These are phyloP conservation scores for Starmerella stigmatis DNA, from an alignment of 805 yeast genomes.

Conservation along the genomic window DNA sequence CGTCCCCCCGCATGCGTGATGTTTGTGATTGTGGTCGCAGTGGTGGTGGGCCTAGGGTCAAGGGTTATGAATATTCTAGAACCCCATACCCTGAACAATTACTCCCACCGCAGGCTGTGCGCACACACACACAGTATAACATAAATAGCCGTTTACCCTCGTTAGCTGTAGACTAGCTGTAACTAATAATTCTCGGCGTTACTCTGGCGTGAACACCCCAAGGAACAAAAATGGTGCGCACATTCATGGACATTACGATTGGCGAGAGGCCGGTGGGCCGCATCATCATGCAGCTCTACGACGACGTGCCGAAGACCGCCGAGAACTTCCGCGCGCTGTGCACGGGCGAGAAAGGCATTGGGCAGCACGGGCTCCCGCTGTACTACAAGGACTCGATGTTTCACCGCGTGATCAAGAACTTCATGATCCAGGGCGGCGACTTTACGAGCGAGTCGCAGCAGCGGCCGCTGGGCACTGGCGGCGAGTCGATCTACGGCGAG, in stretches of 20 bases:
- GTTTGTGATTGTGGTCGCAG: background rate
- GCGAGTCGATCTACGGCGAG: conserved; percentile 73
- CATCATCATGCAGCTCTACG: conserved; percentile 59
- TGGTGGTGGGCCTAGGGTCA: conserved; percentile 1
- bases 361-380: conserved; percentile 52
- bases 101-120: no score
- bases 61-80: conserved; percentile 6
- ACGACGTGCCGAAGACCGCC: conserved; percentile 73
- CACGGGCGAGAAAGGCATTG: conserved; percentile 75
- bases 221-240: conserved; percentile 13
- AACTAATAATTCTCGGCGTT: no score
- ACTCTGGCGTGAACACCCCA: no score
- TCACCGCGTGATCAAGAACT: conserved; percentile 77
- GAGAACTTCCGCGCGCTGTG: conserved; percentile 83
- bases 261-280: conserved; percentile 64
- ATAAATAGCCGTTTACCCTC: no score
- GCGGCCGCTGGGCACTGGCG: conserved; percentile 51
- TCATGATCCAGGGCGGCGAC: conserved; percentile 95
- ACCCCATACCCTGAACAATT: conserved; percentile 4
- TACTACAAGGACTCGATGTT: conserved; percentile 76
- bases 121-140: no score
- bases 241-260: conserved; percentile 55
- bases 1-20: background rate
- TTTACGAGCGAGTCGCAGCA: conserved; percentile 47
- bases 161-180: no score